These are phyloP conservation scores for Gentiana straminea DNA, from an alignment of 257 asterid species.

Conservation along the genomic window DNA sequence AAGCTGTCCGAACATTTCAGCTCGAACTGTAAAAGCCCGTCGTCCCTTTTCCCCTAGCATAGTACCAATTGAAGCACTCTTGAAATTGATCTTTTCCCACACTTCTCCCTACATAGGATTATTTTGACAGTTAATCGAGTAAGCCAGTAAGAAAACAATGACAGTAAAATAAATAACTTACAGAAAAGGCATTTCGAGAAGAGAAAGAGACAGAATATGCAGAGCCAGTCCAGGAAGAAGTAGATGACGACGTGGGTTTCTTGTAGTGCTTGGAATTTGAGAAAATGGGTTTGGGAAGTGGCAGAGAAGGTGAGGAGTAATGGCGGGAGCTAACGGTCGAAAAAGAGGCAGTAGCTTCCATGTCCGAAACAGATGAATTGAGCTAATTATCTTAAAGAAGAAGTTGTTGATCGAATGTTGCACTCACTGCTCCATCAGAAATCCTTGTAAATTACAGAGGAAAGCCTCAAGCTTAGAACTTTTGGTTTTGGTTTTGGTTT, in stretches of 20 bases:
- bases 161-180: conserved; percentile 12
- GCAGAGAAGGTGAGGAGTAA: conserved; percentile 28
- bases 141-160: neutral
- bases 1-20: conserved; percentile 96
- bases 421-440: neutral
- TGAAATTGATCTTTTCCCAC: conserved; percentile 53
- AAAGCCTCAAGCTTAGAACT: too few relatives aligned
- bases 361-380: conserved; percentile 9
- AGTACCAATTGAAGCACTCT: conserved; percentile 10
- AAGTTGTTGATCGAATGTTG: neutral
- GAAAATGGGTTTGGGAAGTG: conserved; percentile 12
- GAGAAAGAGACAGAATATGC: conserved; percentile 41
- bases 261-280: conserved; percentile 20
- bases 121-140: neutral
- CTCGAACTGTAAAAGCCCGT: conserved; percentile 41
- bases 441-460: too few relatives aligned
- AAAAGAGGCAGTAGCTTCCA: conserved; percentile 50
- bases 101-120: conserved; percentile 43
- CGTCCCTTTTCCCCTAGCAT: conserved; percentile 28
- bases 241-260: conserved; percentile 13
- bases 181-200: conserved; percentile 50
- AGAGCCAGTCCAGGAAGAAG: conserved; percentile 31
- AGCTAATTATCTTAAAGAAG: neutral
- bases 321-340: conserved; percentile 59
- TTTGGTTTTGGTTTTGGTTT: too few relatives aligned